phyloP scores from a whole-genome alignment of 768 basidiomycete genomes.

The Infundibulicybe gibba region DNA sequence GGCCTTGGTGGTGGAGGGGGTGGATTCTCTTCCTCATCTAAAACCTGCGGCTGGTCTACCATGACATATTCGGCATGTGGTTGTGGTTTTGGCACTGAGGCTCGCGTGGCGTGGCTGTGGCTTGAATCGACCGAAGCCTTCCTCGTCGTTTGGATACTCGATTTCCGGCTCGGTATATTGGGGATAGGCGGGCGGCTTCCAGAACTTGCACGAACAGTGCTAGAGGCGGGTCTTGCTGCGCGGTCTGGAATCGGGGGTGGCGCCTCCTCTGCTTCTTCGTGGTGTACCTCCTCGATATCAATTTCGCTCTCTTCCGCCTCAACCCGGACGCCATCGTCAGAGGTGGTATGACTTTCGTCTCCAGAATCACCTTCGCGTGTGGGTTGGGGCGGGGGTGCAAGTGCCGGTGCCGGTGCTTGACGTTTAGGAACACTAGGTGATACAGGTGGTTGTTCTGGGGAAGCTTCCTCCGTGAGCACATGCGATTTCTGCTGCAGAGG shows the following conservation, averaged over 20 bases:
- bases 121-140: constrained; percentile 31
- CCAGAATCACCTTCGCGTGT: constrained; percentile 40
- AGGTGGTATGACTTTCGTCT: constrained; percentile 35
- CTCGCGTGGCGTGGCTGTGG: constrained; percentile 12
- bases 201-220: constrained; percentile 25
- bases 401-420: constrained; percentile 19
- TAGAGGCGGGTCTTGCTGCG: constrained; percentile 13
- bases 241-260: constrained; percentile 58
- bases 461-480: constrained; percentile 16
- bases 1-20: constrained; percentile 47
- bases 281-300: constrained; percentile 49
- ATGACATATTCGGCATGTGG: constrained; percentile 55
- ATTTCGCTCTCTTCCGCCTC: constrained; percentile 74
- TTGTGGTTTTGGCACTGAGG: constrained; percentile 23
- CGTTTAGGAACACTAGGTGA: constrained; percentile 11
- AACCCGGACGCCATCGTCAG: constrained; percentile 60
- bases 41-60: constrained; percentile 48
- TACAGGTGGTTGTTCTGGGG: background rate
- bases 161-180: constrained; percentile 30
- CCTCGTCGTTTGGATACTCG: constrained; percentile 32
- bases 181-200: constrained; percentile 51
- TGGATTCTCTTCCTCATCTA: constrained; percentile 30
- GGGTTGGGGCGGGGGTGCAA: constrained; percentile 25
- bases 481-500: constrained; percentile 27
- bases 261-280: constrained; percentile 52